phyloP scores from a whole-genome alignment of 1,284 basidiomycete species.

The Gymnopus androsaceus region DNA sequence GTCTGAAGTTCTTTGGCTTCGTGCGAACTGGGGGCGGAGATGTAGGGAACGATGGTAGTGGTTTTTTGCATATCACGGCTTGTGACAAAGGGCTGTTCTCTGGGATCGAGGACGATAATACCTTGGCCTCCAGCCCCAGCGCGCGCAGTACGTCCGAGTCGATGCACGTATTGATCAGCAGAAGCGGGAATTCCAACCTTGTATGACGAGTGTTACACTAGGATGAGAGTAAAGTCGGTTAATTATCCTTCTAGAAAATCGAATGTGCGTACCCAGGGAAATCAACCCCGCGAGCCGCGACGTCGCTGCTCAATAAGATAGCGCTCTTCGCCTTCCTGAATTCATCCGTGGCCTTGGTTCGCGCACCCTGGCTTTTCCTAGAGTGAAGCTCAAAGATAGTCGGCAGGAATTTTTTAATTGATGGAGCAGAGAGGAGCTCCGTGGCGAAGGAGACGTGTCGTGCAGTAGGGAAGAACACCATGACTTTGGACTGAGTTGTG shows the following conservation, averaged over 20 bases:
- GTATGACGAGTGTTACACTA: slow-evolving; percentile 59
- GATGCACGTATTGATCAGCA: slow-evolving; percentile 85
- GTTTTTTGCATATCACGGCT: slow-evolving; percentile 43
- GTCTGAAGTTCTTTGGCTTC: slow-evolving; percentile 11
- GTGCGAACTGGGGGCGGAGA: slow-evolving; percentile 29
- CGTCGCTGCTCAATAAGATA: slow-evolving; percentile 83
- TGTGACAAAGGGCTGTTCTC: slow-evolving; percentile 57
- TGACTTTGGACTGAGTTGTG: slow-evolving; percentile 37
- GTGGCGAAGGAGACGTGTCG: slow-evolving; percentile 58
- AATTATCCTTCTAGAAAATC: slow-evolving; percentile 38
- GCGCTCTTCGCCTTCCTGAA: slow-evolving; percentile 53
- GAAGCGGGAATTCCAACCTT: slow-evolving; percentile 80
- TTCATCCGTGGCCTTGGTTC: slow-evolving; percentile 49
- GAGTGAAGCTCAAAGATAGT: slow-evolving; percentile 50
- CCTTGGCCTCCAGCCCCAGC: slow-evolving; percentile 73
- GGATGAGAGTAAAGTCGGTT: neutral
- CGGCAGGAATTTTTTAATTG: slow-evolving; percentile 31
- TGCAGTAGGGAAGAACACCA: slow-evolving; percentile 73
- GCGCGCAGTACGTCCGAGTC: slow-evolving; percentile 89
- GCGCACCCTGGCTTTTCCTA: slow-evolving; percentile 43
- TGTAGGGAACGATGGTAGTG: slow-evolving; percentile 1
- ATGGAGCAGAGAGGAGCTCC: slow-evolving; percentile 42
- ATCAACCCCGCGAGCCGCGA: slow-evolving; percentile 90
- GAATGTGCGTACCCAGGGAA: slow-evolving; percentile 70
- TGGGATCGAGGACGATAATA: slow-evolving; percentile 56